Evolutionary conservation across 352 stramenopile genomes (phyloP), one percentile per base, ranked within the genome.

Genomic region (Phytophthora hybrid): DNA sequence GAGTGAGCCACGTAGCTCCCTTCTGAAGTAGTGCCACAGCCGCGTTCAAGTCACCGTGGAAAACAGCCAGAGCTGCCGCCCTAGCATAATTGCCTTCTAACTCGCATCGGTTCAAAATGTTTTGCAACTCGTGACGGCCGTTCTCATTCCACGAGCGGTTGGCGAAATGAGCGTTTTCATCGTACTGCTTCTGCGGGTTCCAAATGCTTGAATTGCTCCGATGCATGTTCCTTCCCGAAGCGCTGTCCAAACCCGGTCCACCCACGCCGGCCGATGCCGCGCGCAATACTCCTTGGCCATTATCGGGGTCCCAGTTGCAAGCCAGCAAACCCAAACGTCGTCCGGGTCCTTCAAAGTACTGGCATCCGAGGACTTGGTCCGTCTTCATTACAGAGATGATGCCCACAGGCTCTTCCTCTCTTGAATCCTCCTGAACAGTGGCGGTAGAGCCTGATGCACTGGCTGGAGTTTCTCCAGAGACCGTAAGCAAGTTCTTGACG

Each of bases 291-390:
- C 62, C 74, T 62, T 89, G 82, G 0, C 87, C 85, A 23, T 75
- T 87, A 44, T 96, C 88, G 16, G 90, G 90, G 39, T 96, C 90
- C 90, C 90, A 96, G 44, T 94, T 89, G 60, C 90, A 96, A 39
- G 90, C 90, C 41, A 94, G 69, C 19, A 92, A 74, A n/a, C 84
- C 79, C 19, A 94, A 71, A 49, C 88, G 78, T n/a, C 90, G 75
- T 4, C 90, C 90, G 21, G 89, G 76, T 6, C 88, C 87, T 76
- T 96, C 88, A 68, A 91, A 95, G 55, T 83, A 91, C 14, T 83
- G 68, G 44, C 90, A 96, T 14, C 83, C 89, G 34, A 96, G 78
- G 3, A 82, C 63, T n/a, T 86, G 59, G 54, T 96, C 90, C 0
- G 73, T 87, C 63, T 88, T 92, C 67, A 85, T 74, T 1, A 77